phyloP scores from a whole-genome alignment of 2,329 filamentous ascomycete species.

The Microsporum ferrugineum region DNA sequence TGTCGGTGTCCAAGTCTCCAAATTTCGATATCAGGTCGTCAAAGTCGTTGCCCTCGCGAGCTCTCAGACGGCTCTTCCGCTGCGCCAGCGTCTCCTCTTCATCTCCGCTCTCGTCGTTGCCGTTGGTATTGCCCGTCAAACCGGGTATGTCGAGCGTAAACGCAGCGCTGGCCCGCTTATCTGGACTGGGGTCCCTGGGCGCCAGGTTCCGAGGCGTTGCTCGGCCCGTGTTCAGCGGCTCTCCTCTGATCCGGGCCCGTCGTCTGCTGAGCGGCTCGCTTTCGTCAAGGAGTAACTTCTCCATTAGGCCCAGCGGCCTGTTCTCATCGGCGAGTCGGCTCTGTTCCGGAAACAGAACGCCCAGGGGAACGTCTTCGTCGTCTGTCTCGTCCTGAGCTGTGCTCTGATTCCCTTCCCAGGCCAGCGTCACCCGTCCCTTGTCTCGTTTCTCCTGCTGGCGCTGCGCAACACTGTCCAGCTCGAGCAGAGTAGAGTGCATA shows the following conservation, averaged over 20 bases:
- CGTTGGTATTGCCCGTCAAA: slow-evolving; percentile 7
- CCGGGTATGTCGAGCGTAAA: slow-evolving; percentile 22
- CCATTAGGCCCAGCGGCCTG: slow-evolving; percentile 37
- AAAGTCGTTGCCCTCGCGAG: slow-evolving; percentile 28
- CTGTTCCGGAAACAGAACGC: slow-evolving; percentile 56
- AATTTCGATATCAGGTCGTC: slow-evolving; percentile 34
- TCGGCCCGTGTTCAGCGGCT: slow-evolving; percentile 27
- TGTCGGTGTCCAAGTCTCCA: slow-evolving; percentile 14
- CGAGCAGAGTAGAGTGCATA: slow-evolving; percentile 80
- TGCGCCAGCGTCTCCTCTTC: slow-evolving; percentile 36
- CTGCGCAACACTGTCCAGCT: slow-evolving; percentile 83
- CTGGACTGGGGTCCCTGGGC: slow-evolving; percentile 12
- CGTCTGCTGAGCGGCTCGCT: slow-evolving; percentile 77
- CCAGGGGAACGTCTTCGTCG: slow-evolving; percentile 82
- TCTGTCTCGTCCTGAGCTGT: slow-evolving; percentile 36
- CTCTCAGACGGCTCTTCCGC: slow-evolving; percentile 32
- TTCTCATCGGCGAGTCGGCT: slow-evolving; percentile 22
- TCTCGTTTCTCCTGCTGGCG: slow-evolving; percentile 65
- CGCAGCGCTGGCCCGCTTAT: slow-evolving; percentile 26
- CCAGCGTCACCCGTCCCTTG: slow-evolving; percentile 67
- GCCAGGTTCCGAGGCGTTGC: not conserved
- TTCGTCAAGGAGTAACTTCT: slow-evolving; percentile 76
- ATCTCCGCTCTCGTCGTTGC: slow-evolving; percentile 20
- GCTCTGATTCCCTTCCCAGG: slow-evolving; percentile 60
- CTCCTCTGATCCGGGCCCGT: slow-evolving; percentile 61